Evolutionary conservation across 163 green algal species (phyloP), one percentile per base, ranked within the genome.

Genomic region (Picocystis sp.): DNA sequence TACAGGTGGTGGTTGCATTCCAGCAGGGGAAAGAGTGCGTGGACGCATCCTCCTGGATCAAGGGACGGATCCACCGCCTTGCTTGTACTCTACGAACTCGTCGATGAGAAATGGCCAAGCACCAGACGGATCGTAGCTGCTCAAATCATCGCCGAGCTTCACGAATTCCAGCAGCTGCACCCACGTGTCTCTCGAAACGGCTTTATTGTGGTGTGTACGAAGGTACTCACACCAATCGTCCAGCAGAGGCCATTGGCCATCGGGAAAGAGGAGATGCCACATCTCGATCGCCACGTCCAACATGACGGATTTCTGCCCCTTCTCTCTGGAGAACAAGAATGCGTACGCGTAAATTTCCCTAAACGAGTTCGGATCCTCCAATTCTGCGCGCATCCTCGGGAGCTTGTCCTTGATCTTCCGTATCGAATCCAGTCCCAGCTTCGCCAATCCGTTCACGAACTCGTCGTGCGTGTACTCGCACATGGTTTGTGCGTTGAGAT

Each of bases 81-180:
- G 61, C 43, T 69, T 59, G 10, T 58, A 46, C 14, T 82, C 78
- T 34, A 93, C 83, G 70, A 93, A 93, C 43, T 94, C 84, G 58
- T 93, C 84, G 15, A 93, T 70, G 45, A 95, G 62, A 71, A 92
- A 89, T 3, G 86, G 86, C 86, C 86, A 95, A 0, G 86, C 84
- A 2, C 72, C 76, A 5, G 51, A 71, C 35, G 82, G 77, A 54
- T 95, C 86, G 62, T 87, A 95, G 60, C 79, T 88, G 52, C 77
- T 86, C 54, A 96, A 82, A 67, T 92, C 81, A 21, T 33, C 12
- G 13, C 59, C 24, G 34, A 79, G 63, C 72, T 66, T 65, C 3
- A 73, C 69, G 60, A 94, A 96, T 44, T 95, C 82, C 8, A 86
- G 65, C 14, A 96, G 70, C 71, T 95, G 87, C 35, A 62, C 55